Conservation (phyloP, 106 monocot species). For the Dendrobium chrysotoxum region DNA sequence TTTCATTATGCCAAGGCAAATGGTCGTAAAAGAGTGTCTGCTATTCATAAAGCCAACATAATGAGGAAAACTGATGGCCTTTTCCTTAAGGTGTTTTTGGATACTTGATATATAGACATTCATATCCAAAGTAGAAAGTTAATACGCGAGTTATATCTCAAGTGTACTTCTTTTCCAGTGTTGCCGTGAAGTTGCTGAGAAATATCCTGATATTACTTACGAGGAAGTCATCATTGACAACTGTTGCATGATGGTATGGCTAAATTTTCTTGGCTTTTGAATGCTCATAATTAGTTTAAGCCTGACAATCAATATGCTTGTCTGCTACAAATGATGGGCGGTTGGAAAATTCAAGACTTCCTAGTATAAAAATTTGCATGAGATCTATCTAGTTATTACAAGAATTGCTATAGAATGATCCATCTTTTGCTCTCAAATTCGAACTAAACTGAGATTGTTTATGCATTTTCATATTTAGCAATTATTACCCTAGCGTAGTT, state of each 20-base stretch:
- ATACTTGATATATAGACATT: no score
- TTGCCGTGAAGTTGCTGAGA: conserved; percentile 93
- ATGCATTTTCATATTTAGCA: no score
- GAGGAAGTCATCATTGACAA: conserved; percentile 99
- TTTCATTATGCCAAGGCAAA: conserved; percentile 86
- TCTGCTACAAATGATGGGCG: no score
- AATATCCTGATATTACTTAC: conserved; percentile 76
- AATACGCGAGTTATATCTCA: neutral
- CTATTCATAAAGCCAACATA: conserved; percentile 98
- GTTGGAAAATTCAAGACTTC: no score
- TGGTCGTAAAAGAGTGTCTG: conserved; percentile 86
- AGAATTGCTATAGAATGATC: no score
- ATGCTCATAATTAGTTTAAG: neutral
- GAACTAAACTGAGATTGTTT: no score
- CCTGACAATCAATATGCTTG: no score
- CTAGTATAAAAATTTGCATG: no score
- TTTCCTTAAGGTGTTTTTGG: conserved; percentile 68
- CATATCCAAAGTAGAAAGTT: no score
- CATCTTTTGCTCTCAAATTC: no score
- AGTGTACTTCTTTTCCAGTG: conserved; percentile 40
- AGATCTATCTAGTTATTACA: no score
- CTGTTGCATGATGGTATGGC: conserved; percentile 90
- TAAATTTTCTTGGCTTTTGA: neutral
- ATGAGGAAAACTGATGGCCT: conserved; percentile 96
- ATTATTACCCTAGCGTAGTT: no score